Conservation (phyloP, 257 asterid species). For the Lithospermum erythrorhizon region DNA sequence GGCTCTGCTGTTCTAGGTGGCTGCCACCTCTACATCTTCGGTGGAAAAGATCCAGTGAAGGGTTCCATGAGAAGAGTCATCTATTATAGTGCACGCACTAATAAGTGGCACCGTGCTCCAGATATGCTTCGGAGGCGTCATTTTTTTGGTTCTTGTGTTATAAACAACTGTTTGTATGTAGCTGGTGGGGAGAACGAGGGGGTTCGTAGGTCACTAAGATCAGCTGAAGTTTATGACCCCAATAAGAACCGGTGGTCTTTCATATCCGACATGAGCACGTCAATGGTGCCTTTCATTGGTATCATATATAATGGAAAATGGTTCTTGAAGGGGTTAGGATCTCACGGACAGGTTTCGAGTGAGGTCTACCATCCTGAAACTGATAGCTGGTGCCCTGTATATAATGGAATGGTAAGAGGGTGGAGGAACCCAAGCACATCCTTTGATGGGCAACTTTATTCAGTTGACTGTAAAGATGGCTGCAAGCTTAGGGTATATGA, state of each 20-base stretch:
- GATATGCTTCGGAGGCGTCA: slow-evolving; percentile 2
- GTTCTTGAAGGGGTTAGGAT: slow-evolving; percentile 2
- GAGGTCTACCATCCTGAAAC: not conserved
- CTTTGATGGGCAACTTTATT: not conserved
- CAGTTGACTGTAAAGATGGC: not conserved
- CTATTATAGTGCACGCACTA: not conserved
- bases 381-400: slow-evolving; percentile 2
- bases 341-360: not conserved
- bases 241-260: not conserved
- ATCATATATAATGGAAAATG: not conserved
- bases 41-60: slow-evolving; percentile 2
- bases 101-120: slow-evolving; percentile 4
- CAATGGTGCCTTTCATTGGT: slow-evolving; percentile 4
- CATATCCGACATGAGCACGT: not conserved
- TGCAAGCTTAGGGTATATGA: slow-evolving; percentile 1
- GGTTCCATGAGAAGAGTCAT: slow-evolving; percentile 5
- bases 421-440: slow-evolving; percentile 17
- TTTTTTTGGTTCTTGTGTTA: not conserved
- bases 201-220: not conserved
- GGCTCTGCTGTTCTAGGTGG: slow-evolving; percentile 18
- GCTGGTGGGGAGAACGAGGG: slow-evolving; percentile 4
- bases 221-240: slow-evolving; percentile 5
- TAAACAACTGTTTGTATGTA: not conserved
- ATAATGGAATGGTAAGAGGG: slow-evolving; percentile 11
- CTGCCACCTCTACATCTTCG: slow-evolving; percentile 2